These are phyloP conservation scores for Leersia perrieri DNA, from an alignment of 176 grass and related monocot species.

Conservation along the genomic window DNA sequence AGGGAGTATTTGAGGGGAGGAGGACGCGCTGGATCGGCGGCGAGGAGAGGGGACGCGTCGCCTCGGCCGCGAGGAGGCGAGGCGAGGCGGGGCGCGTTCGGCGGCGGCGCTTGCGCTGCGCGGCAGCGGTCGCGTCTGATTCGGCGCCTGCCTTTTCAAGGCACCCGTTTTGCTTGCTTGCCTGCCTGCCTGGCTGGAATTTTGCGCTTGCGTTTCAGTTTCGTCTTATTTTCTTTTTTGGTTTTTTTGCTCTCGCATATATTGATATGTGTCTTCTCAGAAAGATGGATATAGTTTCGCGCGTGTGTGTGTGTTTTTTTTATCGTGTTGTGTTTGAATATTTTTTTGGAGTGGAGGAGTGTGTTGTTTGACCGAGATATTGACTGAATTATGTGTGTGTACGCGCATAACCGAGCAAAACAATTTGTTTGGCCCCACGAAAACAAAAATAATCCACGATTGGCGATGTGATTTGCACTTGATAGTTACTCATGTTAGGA, in stretches of 20 bases:
- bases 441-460: neutral
- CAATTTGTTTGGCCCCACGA: neutral
- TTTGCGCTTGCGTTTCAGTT: neutral
- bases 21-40: slow-evolving; percentile 38
- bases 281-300: neutral
- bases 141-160: slow-evolving; percentile 21
- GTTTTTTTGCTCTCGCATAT: neutral
- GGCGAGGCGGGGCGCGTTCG: slow-evolving; percentile 28
- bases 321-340: neutral
- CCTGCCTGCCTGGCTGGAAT: slow-evolving; percentile 9
- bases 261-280: neutral
- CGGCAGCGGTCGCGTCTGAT: slow-evolving; percentile 29
- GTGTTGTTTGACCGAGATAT: neutral
- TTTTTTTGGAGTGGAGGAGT: neutral
- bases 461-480: no score
- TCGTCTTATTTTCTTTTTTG: neutral
- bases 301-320: no score
- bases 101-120: slow-evolving; percentile 49
- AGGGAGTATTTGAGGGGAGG: slow-evolving; percentile 25
- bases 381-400: neutral
- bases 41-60: neutral
- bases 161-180: neutral
- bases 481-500: no score
- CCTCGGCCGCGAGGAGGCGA: slow-evolving; percentile 1
- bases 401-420: neutral